A percentile compares a stretch with the other conserved stretches of the same genome.
phyloP scores from a whole-genome alignment of 495 filamentous ascomycete genomes.

The Delitschia confertaspora region DNA sequence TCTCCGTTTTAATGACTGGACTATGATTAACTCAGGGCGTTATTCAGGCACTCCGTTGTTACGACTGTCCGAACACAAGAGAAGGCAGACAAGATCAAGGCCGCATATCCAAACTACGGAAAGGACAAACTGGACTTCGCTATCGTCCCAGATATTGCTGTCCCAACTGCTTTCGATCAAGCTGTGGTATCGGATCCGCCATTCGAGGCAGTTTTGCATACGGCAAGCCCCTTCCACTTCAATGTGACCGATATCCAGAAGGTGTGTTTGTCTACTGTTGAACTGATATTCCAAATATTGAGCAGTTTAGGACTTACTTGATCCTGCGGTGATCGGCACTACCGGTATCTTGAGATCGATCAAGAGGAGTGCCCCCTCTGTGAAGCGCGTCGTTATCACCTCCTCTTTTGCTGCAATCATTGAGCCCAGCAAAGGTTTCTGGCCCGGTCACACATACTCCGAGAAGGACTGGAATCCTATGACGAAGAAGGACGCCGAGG shows the following conservation, averaged over 20 bases:
- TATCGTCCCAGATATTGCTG: slow-evolving; percentile 77
- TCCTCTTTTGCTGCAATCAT: slow-evolving; percentile 76
- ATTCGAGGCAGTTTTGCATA: slow-evolving; percentile 82
- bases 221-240: slow-evolving; percentile 78
- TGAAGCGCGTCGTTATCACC: slow-evolving; percentile 74
- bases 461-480: slow-evolving; percentile 81
- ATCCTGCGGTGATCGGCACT: slow-evolving; percentile 80
- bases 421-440: slow-evolving; percentile 40
- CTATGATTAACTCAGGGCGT: neutral
- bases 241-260: slow-evolving; percentile 58
- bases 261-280: slow-evolving; percentile 1
- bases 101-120: slow-evolving; percentile 49
- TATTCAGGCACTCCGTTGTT: slow-evolving; percentile 49
- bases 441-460: slow-evolving; percentile 51
- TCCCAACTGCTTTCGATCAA: slow-evolving; percentile 67
- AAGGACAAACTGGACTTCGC: slow-evolving; percentile 61
- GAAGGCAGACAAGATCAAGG: slow-evolving; percentile 67
- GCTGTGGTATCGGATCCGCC: slow-evolving; percentile 62
- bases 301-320: slow-evolving; percentile 54
- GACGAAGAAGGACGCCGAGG: slow-evolving; percentile 56
- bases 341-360: slow-evolving; percentile 68
- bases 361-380: slow-evolving; percentile 60
- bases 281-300: neutral
- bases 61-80: slow-evolving; percentile 74
- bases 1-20: no score